Evolutionary conservation across 2,329 filamentous ascomycete genomes (phyloP), one percentile per base, ranked within the genome.

Genomic region (Aureobasidium sp.): DNA sequence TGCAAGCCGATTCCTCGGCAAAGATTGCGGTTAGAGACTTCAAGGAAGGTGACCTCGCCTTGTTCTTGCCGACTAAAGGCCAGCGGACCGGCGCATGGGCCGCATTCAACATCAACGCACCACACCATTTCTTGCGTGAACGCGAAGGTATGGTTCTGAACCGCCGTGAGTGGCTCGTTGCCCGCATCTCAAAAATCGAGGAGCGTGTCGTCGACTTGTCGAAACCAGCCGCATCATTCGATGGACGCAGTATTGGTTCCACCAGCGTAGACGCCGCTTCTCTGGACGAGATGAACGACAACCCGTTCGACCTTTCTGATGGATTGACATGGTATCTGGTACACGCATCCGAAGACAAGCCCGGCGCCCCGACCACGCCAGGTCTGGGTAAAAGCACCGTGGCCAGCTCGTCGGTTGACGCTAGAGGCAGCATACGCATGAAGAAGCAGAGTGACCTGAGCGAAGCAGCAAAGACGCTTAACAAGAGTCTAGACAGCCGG

Each of bases 21-120:
- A 97, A 97, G 78, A 96, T 99, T 69, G 92, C 94, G 2, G 96
- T 94, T 71, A 87, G 88, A 63, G 87, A 93, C 54, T 99, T 99
- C 78, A 97, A 96, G 70, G 92, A 96, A 73, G 93, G 94, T 8
- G 94, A 99, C 69, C 80, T 99, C 15, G 94, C 93, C 13, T 76
- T 99, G 2, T 99, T 99, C 77, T 77, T 99, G 42, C 94, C 94
- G 0, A 99, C 94, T 0, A 83, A 93, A 37, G 97, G 96, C 70
- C 92, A 97, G 74, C 89, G 89, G 38, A 94, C 91, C 4, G 88
- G 93, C 17, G 93, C 94, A 0, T 99, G 94, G 94, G 94, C 94
- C 5, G 94, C 94, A 0, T 99, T 99, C 81, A 99, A 99, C 68
- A 89, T 99, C 33, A 93, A 92, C 1, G 95, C 93, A 62, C 94